Evolutionary conservation across 2,329 filamentous ascomycete genomes (phyloP).

Genomic region (Oidium heveae): DNA sequence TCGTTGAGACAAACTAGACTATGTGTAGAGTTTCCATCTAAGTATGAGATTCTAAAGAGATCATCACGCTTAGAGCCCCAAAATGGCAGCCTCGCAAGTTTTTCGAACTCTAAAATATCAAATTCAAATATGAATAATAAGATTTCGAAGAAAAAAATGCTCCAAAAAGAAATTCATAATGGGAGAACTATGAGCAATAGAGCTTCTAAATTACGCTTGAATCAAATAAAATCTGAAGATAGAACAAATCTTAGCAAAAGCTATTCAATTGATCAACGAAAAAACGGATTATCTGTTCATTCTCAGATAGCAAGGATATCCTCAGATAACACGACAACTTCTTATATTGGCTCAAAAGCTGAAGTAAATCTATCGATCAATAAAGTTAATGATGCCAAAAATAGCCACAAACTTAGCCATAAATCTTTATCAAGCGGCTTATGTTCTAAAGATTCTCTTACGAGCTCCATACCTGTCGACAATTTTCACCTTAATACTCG

Average conservation of each 20-base stretch:
- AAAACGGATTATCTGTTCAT: background rate
- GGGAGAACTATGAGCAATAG: background rate
- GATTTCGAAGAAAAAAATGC: background rate
- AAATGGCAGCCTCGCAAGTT: background rate
- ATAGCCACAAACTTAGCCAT: background rate
- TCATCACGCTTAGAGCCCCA: background rate
- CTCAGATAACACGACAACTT: background rate
- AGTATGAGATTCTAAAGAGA: background rate
- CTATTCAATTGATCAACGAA: background rate
- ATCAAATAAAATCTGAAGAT: background rate
- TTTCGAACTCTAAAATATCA: background rate
- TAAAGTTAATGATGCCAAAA: background rate
- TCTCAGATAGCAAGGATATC: background rate
- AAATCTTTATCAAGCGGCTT: background rate
- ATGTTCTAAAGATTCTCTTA: background rate
- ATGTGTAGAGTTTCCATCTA: background rate
- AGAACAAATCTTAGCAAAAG: background rate
- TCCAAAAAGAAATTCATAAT: background rate
- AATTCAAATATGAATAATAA: background rate
- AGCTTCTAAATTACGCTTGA: background rate
- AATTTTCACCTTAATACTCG: background rate
- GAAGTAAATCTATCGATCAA: background rate
- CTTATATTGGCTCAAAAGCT: background rate
- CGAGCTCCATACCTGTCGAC: background rate
- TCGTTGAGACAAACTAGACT: background rate